Percentiles rank a stretch among this genome's conserved stretches.
Evolutionary conservation across 2,329 filamentous ascomycete species (phyloP).

Genomic region (Sporothrix protearum): DNA sequence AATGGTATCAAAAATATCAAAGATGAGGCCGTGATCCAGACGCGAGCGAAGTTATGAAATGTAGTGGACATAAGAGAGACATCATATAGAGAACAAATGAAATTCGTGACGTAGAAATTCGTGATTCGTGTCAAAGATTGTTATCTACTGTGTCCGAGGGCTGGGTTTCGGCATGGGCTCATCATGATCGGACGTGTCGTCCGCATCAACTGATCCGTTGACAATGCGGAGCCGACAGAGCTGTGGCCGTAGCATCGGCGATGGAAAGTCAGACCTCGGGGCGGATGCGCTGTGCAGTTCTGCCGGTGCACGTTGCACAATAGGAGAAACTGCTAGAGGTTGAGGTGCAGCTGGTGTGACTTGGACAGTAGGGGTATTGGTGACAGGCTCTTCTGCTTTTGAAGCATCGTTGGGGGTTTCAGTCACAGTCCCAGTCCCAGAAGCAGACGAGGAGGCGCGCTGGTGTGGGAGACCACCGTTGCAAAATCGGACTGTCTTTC

Average conservation of each 20-base stretch:
- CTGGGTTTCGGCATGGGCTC: background rate
- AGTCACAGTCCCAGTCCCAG: constrained; percentile 14
- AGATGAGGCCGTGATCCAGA: background rate
- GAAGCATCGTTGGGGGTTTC: background rate
- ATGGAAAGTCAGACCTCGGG: constrained; percentile 1
- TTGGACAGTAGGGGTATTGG: background rate
- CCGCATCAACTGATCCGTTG: background rate
- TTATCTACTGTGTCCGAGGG: background rate
- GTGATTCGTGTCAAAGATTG: background rate
- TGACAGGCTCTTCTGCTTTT: background rate
- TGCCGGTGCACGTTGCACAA: background rate
- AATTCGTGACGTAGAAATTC: background rate
- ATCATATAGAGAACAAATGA: constrained; percentile 12
- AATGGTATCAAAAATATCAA: constrained; percentile 9
- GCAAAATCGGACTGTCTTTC: constrained; percentile 1
- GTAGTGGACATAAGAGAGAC: constrained; percentile 5
- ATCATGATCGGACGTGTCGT: background rate
- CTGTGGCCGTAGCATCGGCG: constrained; percentile 12
- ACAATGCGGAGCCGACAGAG: constrained; percentile 21
- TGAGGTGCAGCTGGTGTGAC: background rate
- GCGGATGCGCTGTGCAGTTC: background rate
- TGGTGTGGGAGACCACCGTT: constrained; percentile 7
- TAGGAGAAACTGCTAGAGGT: background rate
- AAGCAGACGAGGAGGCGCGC: constrained; percentile 20
- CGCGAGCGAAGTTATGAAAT: background rate